Percentiles rank a stretch among this genome's conserved stretches.
Evolutionary conservation across 2,329 filamentous ascomycete genomes (phyloP).

Genomic region (Coniochaeta prunicola): DNA sequence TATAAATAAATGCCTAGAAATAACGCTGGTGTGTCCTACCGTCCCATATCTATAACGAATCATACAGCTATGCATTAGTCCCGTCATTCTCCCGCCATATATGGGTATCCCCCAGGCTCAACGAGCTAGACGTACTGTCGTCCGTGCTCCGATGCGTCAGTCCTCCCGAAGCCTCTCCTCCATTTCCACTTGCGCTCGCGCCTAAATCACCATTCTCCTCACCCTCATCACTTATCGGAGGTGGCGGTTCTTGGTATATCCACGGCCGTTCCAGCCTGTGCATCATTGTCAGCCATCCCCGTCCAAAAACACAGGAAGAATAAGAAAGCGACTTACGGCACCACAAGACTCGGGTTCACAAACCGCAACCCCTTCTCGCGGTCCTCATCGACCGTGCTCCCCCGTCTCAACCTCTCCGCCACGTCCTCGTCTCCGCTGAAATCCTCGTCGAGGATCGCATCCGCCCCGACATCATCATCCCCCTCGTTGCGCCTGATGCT

Average conservation of each 20-base stretch:
- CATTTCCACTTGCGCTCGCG: background rate
- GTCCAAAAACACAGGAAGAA: slow-evolving; percentile 1
- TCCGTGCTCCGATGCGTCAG: slow-evolving; percentile 11
- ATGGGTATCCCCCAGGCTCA: slow-evolving; percentile 43
- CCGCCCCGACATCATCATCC: slow-evolving; percentile 43
- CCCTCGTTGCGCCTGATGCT: slow-evolving; percentile 56
- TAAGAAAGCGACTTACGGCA: slow-evolving; percentile 51
- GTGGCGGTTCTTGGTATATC: slow-evolving; percentile 55
- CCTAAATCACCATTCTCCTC: slow-evolving; percentile 8
- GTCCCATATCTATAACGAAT: too few species aligned
- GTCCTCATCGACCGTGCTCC: slow-evolving; percentile 65
- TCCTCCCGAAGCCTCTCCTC: slow-evolving; percentile 10
- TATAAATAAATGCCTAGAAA: too few species aligned
- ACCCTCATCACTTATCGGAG: slow-evolving; percentile 22
- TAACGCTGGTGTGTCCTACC: too few species aligned
- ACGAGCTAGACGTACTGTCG: slow-evolving; percentile 32
- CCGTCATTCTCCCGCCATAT: slow-evolving; percentile 32
- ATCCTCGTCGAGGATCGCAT: slow-evolving; percentile 34
- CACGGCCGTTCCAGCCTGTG: slow-evolving; percentile 60
- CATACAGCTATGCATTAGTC: background rate
- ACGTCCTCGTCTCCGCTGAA: slow-evolving; percentile 26
- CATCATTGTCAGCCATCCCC: background rate
- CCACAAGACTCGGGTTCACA: slow-evolving; percentile 67
- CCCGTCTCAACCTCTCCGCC: slow-evolving; percentile 37
- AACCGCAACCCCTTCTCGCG: slow-evolving; percentile 64